Evolutionary conservation across 441 rosid species (phyloP).

Genomic region (Capsella rubella): DNA sequence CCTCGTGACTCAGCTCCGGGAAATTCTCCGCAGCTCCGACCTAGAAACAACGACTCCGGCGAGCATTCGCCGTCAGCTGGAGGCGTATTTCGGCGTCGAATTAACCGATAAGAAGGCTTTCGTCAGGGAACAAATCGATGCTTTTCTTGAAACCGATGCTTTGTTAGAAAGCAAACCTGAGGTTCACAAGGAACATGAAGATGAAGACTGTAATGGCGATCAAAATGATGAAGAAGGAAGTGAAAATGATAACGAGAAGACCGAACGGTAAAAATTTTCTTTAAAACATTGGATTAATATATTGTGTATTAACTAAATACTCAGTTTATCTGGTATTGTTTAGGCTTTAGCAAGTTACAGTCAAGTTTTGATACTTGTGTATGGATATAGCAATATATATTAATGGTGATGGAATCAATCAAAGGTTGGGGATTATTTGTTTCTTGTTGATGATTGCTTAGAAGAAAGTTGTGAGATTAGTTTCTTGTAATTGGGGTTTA

Average conservation of each 20-base stretch:
- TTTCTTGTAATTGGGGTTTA: not conserved
- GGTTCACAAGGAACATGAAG: not conserved
- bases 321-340: too few relatives aligned
- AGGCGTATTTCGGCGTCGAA: conserved; percentile 63
- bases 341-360: too few relatives aligned
- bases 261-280: conserved; percentile 27
- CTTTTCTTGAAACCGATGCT: conserved; percentile 44
- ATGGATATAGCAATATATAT: not conserved
- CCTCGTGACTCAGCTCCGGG: conserved; percentile 63
- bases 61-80: conserved; percentile 67
- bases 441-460: not conserved
- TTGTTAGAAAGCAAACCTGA: conserved; percentile 29
- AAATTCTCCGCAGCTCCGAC: conserved; percentile 70
- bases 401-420: not conserved
- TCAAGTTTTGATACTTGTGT: not conserved
- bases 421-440: not conserved
- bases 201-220: conserved; percentile 13
- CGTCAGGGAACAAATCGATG: conserved; percentile 73
- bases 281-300: not conserved
- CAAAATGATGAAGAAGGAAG: conserved; percentile 34
- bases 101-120: conserved; percentile 65
- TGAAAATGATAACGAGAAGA: conserved; percentile 34
- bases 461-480: conserved; percentile 6
- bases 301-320: too few relatives aligned
- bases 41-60: conserved; percentile 71